Evolutionary conservation across 2,329 filamentous ascomycete genomes (phyloP), one percentile per base, ranked within the genome.

Genomic region (Aspergillus udagawae): DNA sequence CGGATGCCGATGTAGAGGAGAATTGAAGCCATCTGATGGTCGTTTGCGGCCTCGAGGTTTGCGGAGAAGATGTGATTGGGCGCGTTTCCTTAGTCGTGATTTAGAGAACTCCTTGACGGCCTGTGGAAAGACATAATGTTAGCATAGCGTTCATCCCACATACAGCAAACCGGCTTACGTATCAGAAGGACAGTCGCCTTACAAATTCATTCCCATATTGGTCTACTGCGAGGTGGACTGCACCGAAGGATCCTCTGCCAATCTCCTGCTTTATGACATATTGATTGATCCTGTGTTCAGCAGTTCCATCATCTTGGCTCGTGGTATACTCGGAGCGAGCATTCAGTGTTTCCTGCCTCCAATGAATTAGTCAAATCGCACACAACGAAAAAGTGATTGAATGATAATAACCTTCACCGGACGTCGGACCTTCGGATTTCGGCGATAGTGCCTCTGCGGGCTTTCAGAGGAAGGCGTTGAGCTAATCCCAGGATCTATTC

Each of bases 101-200:
- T 99, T 99, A 58, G 93, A 97, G 75, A 99, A 97, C 70, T 97
- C 92, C 75, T 99, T 99, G 70, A 97, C 86, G 57, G 94, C 93
- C 92, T 96, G 70, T 21, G 58, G 52, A 55, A 50, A 53, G 53
- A 23, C 8, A 10, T 14, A 7, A 6, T 41, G 52, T 59, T 41
- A 60, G 54, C 28, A 59, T 64, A 61, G 58, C 60, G 55, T 44
- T 38, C 61, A 65, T 57, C 57, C 52, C 38, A 23, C 1, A 20
- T 20, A 51, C 9, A 21, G 32, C 32, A 17, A 38, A 38, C 21
- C 5, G 20, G 14, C 21, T 23, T 6, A 23, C 21, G 44, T 12
- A 7, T 47, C 21, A 3, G 21, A 47, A 47, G 21, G 44, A 25
- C 10, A 23, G 12, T 14, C 6, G 23, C 63, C 88, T 82, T 82